A percentile compares a stretch with the other conserved stretches of the same genome.
Evolutionary conservation across 306 rosid species (phyloP).

Genomic region (Vigna reflexopilosa): DNA sequence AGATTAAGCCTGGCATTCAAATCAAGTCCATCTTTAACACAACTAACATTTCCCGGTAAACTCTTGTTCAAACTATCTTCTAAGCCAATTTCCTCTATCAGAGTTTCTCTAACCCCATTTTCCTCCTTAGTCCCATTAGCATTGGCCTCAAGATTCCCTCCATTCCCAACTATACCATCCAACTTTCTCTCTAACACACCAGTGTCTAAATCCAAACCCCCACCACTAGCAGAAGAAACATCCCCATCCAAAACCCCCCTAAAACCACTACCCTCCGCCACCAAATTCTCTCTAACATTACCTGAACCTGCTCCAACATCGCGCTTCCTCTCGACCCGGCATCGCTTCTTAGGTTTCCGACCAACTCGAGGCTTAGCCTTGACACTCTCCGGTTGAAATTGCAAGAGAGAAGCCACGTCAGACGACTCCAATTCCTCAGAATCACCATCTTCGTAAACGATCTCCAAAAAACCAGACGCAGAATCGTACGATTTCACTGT

Average conservation of each 20-base stretch:
- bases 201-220: conserved; percentile 47
- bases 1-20: conserved; percentile 74
- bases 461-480: conserved; percentile 65
- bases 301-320: conserved; percentile 53
- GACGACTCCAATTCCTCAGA: conserved; percentile 68
- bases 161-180: conserved; percentile 47
- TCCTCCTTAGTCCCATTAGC: conserved; percentile 45
- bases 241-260: conserved; percentile 46
- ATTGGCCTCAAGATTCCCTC: conserved; percentile 48
- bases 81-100: conserved; percentile 33
- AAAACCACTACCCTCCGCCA: conserved; percentile 44
- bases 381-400: conserved; percentile 41
- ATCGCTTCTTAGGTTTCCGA: conserved; percentile 81
- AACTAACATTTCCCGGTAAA: conserved; percentile 49
- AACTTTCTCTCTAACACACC: conserved; percentile 43
- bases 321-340: conserved; percentile 45
- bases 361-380: conserved; percentile 51
- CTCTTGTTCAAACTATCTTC: conserved; percentile 51
- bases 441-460: conserved; percentile 68
- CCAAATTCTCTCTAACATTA: conserved; percentile 54
- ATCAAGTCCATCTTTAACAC: conserved; percentile 65
- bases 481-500: conserved; percentile 76
- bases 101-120: conserved; percentile 42
- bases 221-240: conserved; percentile 30
- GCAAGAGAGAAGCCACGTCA: conserved; percentile 57